phyloP scores from a whole-genome alignment of 139 green algal genomes.

The Chlamydomonas sphaeroides region DNA sequence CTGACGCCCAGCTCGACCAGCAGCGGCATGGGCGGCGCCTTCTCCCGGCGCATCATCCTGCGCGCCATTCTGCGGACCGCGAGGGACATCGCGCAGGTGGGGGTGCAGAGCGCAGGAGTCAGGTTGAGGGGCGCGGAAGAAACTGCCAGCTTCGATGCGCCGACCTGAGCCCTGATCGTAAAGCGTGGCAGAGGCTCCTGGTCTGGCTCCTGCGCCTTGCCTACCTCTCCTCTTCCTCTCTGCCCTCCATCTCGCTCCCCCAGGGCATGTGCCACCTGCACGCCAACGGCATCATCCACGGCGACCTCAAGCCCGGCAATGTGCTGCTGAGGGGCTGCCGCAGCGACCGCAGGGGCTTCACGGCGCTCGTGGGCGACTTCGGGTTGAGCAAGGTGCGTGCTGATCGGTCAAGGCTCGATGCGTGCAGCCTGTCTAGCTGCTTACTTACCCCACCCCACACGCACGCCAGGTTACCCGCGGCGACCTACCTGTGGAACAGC shows the following conservation, averaged over 20 bases:
- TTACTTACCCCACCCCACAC: too few species aligned
- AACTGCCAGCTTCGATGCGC: too few species aligned
- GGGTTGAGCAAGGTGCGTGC: constrained; percentile 32
- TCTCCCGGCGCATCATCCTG: constrained; percentile 12
- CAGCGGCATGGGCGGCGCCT: too few species aligned
- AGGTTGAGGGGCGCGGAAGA: too few species aligned
- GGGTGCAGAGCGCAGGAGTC: background rate
- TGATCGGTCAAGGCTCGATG: too few species aligned
- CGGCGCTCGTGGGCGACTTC: constrained; percentile 31
- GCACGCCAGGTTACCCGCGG: constrained; percentile 2
- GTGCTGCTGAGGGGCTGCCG: constrained; percentile 36
- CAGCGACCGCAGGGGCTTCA: constrained; percentile 21
- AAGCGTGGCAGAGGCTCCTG: too few species aligned
- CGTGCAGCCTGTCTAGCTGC: too few species aligned
- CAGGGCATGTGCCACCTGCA: constrained; percentile 36
- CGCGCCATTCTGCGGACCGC: constrained; percentile 23
- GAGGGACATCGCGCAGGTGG: constrained; percentile 9
- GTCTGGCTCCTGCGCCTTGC: background rate
- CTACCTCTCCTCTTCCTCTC: background rate
- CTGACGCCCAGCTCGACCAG: too few species aligned
- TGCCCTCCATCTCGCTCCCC: background rate
- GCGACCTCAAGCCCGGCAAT: constrained; percentile 36
- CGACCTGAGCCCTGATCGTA: too few species aligned
- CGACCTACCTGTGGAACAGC: constrained; percentile 2
- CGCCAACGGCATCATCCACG: constrained; percentile 37